A percentile compares a stretch with the other conserved stretches of the same genome.
These are phyloP conservation scores for Papiliotrema fonsecae DNA, from an alignment of 1,284 basidiomycete genomes.

Conservation along the genomic window DNA sequence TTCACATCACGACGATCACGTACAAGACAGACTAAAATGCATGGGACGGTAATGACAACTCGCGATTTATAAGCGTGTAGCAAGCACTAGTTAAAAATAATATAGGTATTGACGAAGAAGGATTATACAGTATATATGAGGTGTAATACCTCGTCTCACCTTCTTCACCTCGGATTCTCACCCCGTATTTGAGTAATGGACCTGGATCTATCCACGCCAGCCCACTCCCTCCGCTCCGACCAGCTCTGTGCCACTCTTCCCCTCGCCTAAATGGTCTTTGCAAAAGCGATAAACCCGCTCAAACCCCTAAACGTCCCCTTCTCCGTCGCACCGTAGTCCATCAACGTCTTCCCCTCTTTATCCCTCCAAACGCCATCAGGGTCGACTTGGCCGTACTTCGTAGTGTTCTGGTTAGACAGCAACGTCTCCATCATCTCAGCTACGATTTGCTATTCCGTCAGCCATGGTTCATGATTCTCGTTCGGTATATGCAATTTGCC, in stretches of 20 bases:
- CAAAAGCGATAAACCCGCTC: conserved; percentile 16
- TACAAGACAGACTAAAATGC: no score
- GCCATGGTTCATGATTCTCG: background rate
- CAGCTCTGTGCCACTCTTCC: background rate
- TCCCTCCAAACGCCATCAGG: conserved; percentile 67
- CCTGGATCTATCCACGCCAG: background rate
- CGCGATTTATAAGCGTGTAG: no score
- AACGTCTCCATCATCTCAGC: conserved; percentile 61
- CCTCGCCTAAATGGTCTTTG: conserved; percentile 12
- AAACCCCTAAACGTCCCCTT: conserved; percentile 41
- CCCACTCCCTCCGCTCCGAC: background rate
- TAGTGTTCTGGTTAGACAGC: conserved; percentile 65
- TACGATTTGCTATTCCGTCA: conserved; percentile 52
- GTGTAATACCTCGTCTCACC: no score
- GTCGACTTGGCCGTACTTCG: conserved; percentile 60
- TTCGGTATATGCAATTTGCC: no score
- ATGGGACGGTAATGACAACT: no score
- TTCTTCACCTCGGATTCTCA: no score
- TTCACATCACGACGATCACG: no score
- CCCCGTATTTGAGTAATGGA: no score
- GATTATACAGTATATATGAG: no score
- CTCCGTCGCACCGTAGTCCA: conserved; percentile 43
- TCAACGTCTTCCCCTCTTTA: conserved; percentile 51
- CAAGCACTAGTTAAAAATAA: no score
- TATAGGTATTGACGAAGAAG: no score